Base-by-base conservation (phyloP, 495 filamentous ascomycete genomes). In the Aspergillus sparsus region DNA sequence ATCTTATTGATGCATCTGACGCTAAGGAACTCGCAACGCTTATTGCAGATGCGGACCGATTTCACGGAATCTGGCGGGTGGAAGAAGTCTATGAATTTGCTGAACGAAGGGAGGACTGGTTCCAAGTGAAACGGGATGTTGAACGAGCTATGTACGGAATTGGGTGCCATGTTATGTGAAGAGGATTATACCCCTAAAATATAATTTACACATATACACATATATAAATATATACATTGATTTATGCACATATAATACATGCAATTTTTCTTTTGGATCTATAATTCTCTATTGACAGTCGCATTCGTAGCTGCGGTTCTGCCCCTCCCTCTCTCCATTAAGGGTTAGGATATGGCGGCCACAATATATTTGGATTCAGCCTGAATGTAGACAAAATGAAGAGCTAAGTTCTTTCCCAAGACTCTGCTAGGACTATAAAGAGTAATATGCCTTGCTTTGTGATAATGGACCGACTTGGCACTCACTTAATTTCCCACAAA, bases 81-180 rank as follows among this genome's bases (percentile, higher is more conserved):
- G 94, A 99, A 68, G 95, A 99, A 74, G 94, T 98, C 1, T 96
- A 94, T 68, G 95, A 97, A 77, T 99, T 94, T 76, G 95, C 93
- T 11, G 91, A 96, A 71, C 78, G 95, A 60, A 79, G 95, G 58
- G 92, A 92, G 62, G 95, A 99, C 73, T 99, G 95, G 95, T 95
- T 88, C 69, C 80, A 83, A 55, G 89, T 99, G 5, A 88, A 87
- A 76, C 83, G 82, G 58, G 85, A 91, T 55, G 93, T 99, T 18
- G 95, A 99, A 81, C 87, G 89, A 75, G 93, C 91, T 21, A 96
- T 98, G 95, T 98, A 97, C 80, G 95, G 95, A 49, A 81, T 94
- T 75, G 95, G 96, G 49, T 98, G 94, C 69, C 72, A 64, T 42
- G 70, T 93, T 50, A 97, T 98, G 92, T 97, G 80, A 82, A 64